phyloP scores from a whole-genome alignment of 192 early-diverging fungal genomes.

The Irineochytrium annulatum region DNA sequence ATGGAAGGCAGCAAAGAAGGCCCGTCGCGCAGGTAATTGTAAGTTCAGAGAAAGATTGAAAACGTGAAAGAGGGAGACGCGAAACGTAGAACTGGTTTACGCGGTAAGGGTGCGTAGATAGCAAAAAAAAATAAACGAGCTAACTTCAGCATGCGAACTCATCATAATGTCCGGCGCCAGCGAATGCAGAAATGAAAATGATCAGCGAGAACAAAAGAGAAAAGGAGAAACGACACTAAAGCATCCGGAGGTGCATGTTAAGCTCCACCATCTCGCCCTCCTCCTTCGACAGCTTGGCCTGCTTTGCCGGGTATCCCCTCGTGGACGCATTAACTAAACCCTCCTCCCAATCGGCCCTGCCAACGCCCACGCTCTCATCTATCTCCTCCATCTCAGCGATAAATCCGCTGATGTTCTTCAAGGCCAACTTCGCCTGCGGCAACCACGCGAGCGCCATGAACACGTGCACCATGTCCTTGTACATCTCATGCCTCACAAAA shows the following conservation, averaged over 20 bases:
- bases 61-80: no score
- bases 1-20: no score
- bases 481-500: conserved; percentile 40
- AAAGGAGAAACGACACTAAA: background rate
- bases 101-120: no score
- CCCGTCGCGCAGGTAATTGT: no score
- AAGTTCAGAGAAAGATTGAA: no score
- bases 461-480: conserved; percentile 47
- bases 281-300: background rate
- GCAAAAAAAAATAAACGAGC: no score
- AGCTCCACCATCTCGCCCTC: background rate
- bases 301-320: background rate
- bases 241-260: background rate
- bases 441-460: conserved; percentile 30
- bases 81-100: no score
- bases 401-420: conserved; percentile 18
- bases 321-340: background rate
- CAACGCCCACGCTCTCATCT: background rate
- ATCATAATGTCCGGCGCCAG: no score
- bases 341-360: background rate
- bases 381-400: conserved; percentile 17
- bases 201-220: no score
- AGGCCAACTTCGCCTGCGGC: conserved; percentile 1
- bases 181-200: no score
- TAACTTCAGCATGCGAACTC: no score